Percentiles rank a stretch among this genome's conserved stretches.
Evolutionary conservation across 2,329 filamentous ascomycete species (phyloP).

Genomic region (Ceratocystis huliohia): DNA sequence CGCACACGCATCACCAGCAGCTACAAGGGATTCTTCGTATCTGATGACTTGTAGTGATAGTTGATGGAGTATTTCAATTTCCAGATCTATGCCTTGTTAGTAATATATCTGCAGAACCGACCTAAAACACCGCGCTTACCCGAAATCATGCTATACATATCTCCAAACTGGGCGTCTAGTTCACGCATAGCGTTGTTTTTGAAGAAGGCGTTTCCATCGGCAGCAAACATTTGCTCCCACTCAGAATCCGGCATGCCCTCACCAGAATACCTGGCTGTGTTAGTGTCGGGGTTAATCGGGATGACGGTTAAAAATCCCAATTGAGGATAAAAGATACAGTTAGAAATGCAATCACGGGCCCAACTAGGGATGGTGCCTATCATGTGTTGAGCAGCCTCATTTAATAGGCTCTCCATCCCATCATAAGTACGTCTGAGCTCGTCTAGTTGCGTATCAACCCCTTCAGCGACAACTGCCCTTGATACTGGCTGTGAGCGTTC

Average conservation of each 20-base stretch:
- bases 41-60: slow-evolving; percentile 59
- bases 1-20: slow-evolving; percentile 67
- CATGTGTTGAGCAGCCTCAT: slow-evolving; percentile 52
- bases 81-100: slow-evolving; percentile 47
- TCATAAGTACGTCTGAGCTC: slow-evolving; percentile 64
- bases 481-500: slow-evolving; percentile 49
- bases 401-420: slow-evolving; percentile 62
- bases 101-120: background rate
- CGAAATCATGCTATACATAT: slow-evolving; percentile 72
- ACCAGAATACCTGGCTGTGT: slow-evolving; percentile 47
- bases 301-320: slow-evolving; percentile 80
- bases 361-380: slow-evolving; percentile 48
- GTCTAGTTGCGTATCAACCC: slow-evolving; percentile 64
- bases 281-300: slow-evolving; percentile 37
- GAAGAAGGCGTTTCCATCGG: slow-evolving; percentile 63
- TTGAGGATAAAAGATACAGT: slow-evolving; percentile 83
- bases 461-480: slow-evolving; percentile 58
- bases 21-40: slow-evolving; percentile 51
- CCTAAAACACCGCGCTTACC: slow-evolving; percentile 39
- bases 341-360: slow-evolving; percentile 42
- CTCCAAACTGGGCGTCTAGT: slow-evolving; percentile 69
- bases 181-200: slow-evolving; percentile 73
- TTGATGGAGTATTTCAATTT: slow-evolving; percentile 76
- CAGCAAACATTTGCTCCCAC: slow-evolving; percentile 71
- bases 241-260: slow-evolving; percentile 43